A percentile compares a stretch with the other conserved stretches of the same genome.
Conservation (phyloP, 1,284 basidiomycete genomes). For the Leccinum pachyderme region DNA sequence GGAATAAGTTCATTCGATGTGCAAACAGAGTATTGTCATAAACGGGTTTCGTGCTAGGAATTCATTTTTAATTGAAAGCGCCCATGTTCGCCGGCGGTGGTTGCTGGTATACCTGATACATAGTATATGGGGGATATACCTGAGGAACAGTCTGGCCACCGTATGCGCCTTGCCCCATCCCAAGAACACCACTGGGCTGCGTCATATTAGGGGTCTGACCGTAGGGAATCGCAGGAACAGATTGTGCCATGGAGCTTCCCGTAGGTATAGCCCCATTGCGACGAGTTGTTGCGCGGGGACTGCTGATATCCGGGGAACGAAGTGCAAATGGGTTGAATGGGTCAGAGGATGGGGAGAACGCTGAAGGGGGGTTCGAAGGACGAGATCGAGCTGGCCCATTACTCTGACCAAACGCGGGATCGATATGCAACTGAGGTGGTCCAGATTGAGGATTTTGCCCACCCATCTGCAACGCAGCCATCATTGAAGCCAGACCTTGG, state of each 20-base stretch:
- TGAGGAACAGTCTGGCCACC: constrained; percentile 63
- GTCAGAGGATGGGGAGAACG: constrained; percentile 65
- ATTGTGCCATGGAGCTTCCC: constrained; percentile 36
- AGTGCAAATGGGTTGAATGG: constrained; percentile 74
- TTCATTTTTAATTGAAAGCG: constrained; percentile 57
- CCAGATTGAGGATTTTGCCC: constrained; percentile 78
- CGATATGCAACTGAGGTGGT: constrained; percentile 70
- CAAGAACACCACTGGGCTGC: constrained; percentile 54
- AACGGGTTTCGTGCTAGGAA: constrained; percentile 30
- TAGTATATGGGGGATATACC: constrained; percentile 69
- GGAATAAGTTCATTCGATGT: constrained; percentile 34
- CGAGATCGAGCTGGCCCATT: constrained; percentile 41
- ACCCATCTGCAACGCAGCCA: constrained; percentile 84
- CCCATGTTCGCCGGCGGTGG: constrained; percentile 70
- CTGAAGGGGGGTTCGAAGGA: constrained; percentile 46
- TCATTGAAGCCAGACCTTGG: constrained; percentile 82
- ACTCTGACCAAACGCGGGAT: constrained; percentile 53
- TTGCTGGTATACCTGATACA: constrained; percentile 79
- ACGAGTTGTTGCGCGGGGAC: constrained; percentile 48
- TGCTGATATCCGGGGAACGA: constrained; percentile 59
- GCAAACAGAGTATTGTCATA: constrained; percentile 40
- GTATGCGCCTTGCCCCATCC: constrained; percentile 65
- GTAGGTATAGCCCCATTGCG: constrained; percentile 42
- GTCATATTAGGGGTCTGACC: constrained; percentile 60
- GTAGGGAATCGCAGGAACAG: constrained; percentile 51